Conservation (phyloP, 192 early-diverging fungal species). For the Entrophospora sp. region DNA sequence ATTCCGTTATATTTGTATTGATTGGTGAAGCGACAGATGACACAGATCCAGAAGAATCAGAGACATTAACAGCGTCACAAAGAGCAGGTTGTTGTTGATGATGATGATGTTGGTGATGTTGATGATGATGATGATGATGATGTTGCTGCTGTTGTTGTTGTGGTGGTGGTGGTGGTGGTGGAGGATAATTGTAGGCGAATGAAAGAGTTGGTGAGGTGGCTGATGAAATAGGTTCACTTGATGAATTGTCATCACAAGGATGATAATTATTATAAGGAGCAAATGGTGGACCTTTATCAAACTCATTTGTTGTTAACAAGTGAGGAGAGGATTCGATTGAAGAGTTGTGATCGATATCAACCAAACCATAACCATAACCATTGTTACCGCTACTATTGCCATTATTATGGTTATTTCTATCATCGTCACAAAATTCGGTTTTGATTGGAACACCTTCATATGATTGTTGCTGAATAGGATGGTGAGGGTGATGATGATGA, state of each 20-base stretch:
- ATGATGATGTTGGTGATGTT: background rate
- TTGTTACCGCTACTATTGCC: too few species aligned
- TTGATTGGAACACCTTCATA: background rate
- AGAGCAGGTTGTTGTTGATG: background rate
- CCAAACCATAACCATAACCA: background rate
- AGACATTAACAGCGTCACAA: background rate
- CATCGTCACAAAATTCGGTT: too few species aligned
- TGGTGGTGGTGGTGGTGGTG: background rate
- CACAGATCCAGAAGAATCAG: background rate
- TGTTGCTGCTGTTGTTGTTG: background rate
- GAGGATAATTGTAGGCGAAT: background rate
- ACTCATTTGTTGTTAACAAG: background rate
- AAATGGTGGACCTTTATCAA: background rate
- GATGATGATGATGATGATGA: background rate
- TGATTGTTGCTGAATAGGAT: background rate
- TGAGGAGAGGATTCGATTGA: conserved; percentile 14
- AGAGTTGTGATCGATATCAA: background rate
- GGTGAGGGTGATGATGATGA: background rate
- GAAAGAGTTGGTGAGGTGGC: too few species aligned
- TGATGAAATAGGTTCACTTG: background rate
- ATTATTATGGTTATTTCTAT: too few species aligned
- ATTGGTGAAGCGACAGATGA: background rate
- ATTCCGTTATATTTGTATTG: background rate
- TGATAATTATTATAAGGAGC: background rate
- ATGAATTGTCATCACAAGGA: background rate